These are phyloP conservation scores for Lanmaoa rubissima DNA, from an alignment of 768 basidiomycete genomes.

Conservation along the genomic window DNA sequence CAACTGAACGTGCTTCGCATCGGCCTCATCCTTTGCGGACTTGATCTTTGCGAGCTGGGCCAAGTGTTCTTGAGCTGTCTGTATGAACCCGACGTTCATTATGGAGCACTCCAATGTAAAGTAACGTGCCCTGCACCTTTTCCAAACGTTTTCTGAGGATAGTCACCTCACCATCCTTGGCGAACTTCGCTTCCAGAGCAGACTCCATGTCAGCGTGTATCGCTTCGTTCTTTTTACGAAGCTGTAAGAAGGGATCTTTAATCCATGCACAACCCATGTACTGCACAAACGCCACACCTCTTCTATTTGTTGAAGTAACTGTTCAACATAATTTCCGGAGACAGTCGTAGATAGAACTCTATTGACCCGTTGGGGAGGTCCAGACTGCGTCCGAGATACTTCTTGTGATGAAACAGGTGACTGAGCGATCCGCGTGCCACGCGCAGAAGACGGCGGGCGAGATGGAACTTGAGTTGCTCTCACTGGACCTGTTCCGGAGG, in stretches of 20 bases:
- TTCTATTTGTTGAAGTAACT: conserved; percentile 39
- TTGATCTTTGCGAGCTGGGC: conserved; percentile 55
- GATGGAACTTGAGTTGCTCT: conserved; percentile 6
- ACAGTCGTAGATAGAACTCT: conserved; percentile 2
- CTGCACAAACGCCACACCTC: conserved; percentile 39
- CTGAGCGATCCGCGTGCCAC: conserved; percentile 6
- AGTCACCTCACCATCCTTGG: conserved; percentile 70
- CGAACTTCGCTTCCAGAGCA: conserved; percentile 49
- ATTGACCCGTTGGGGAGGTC: conserved; percentile 6
- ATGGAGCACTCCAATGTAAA: neutral
- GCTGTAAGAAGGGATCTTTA: conserved; percentile 35
- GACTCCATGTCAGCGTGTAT: conserved; percentile 45
- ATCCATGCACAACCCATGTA: conserved; percentile 8
- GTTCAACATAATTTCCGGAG: conserved; percentile 9
- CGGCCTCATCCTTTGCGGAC: conserved; percentile 58
- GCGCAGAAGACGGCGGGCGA: conserved; percentile 17
- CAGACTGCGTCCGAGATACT: conserved; percentile 13
- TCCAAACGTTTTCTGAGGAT: conserved; percentile 65
- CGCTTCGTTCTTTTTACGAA: conserved; percentile 48
- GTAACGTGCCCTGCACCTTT: conserved; percentile 42
- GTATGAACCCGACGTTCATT: neutral
- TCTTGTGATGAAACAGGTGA: conserved; percentile 24
- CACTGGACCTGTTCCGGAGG: conserved; percentile 8
- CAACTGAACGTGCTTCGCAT: conserved; percentile 50
- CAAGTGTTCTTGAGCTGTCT: conserved; percentile 61